Base-by-base conservation (phyloP, 1,284 basidiomycete species). In the Kalmanozyma brasiliensis region DNA sequence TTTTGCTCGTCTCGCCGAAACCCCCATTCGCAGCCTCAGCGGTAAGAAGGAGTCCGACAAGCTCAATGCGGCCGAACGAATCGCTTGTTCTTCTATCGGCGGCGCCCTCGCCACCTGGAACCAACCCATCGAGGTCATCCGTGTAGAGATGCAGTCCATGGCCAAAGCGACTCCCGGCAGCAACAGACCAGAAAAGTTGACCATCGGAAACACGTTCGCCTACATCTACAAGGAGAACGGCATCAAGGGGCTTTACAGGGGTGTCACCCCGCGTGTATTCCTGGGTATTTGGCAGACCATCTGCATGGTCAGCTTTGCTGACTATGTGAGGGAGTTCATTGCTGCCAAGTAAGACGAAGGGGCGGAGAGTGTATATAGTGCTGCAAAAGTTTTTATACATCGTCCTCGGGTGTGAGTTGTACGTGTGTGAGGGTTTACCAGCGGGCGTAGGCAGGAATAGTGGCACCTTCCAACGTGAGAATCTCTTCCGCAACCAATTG, bases 121-220 rank as follows among this genome's bases (percentile, higher is more conserved):
- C 84, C 96, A 99, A 84, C 96, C 96, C 40, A 98, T 98, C 75
- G 96, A 99, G 85, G 93, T 96, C 69, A 87, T 95, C 68, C 90
- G 93, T 58, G 92, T 95, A 34, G 93, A 95, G 91, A 98, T 99
- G 96, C 96, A 99, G 88, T 95, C 93, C 42, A 96, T 98, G 89
- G 89, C 92, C 34, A 98, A 98, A 78, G 86, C 86, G 32, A 88
- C 89, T 51, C 86, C 35, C 20, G 87, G 86, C 70, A 85, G 86
- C 40, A 92, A 92, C 81, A 89, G 93, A 45, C 93, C 93, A 2
- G 84, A 83, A 40, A 98, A 98, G 84, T 86, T 92, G 51, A 98
- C 94, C 7, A 93, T 98, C 61, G 69, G 91, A 70, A 74, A 91
- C 85, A 98, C 95, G 0, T 85, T 97, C 52, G 85, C 84, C 19